Conservation (phyloP, 768 basidiomycete species). For the Amanita muscaria region DNA sequence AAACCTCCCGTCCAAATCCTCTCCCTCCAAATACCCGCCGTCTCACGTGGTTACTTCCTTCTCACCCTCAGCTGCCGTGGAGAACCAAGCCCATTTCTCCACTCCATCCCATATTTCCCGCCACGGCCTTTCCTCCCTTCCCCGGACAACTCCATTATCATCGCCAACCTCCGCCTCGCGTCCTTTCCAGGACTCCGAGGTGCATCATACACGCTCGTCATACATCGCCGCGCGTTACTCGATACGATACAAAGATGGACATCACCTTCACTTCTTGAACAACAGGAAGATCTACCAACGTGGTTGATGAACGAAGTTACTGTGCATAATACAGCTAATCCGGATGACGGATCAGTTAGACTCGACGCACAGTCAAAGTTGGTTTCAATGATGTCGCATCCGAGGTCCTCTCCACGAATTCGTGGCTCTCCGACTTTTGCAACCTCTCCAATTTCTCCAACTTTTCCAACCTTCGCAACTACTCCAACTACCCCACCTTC, state of each 20-base stretch:
- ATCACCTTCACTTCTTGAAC: too few species aligned
- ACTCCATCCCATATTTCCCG: slow-evolving; percentile 7
- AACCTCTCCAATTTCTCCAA: too few species aligned
- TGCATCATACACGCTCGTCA: slow-evolving; percentile 23
- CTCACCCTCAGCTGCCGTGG: slow-evolving; percentile 20
- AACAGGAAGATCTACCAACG: too few species aligned
- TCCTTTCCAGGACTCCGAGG: not conserved
- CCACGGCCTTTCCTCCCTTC: slow-evolving; percentile 18
- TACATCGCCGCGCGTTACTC: slow-evolving; percentile 25
- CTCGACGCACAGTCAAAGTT: too few species aligned
- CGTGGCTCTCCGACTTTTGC: too few species aligned
- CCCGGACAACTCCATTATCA: slow-evolving; percentile 22
- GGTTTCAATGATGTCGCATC: too few species aligned
- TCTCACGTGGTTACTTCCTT: not conserved
- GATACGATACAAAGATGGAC: slow-evolving; percentile 8
- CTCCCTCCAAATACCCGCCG: slow-evolving; percentile 1
- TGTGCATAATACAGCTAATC: too few species aligned
- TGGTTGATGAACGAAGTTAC: too few species aligned
- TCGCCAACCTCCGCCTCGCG: slow-evolving; percentile 24
- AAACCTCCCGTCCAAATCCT: slow-evolving; percentile 6
- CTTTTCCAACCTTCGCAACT: too few species aligned
- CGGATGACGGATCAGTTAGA: too few species aligned
- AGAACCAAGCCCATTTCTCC: slow-evolving; percentile 33
- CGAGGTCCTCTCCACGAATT: too few species aligned
- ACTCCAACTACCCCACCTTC: too few species aligned